phyloP scores from a whole-genome alignment of 2,329 filamentous ascomycete genomes.

The Xylariaceae sp. region DNA sequence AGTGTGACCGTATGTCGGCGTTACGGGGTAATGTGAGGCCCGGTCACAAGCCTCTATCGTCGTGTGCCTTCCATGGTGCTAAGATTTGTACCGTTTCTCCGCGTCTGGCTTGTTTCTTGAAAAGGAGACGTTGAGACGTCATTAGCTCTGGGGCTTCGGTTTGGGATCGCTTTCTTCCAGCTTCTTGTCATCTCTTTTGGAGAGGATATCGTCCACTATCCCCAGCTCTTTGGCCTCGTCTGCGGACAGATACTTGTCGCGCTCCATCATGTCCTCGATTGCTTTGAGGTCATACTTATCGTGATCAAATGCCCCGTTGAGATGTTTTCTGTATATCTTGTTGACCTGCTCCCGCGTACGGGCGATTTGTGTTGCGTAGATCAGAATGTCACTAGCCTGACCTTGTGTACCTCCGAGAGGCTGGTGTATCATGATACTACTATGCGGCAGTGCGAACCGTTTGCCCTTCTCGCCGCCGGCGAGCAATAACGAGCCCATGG shows the following conservation, averaged over 20 bases:
- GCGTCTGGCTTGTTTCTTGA: too few relatives aligned
- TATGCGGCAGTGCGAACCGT: conserved; percentile 86
- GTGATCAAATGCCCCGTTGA: conserved; percentile 71
- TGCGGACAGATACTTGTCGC: conserved; percentile 90
- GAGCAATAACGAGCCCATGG: conserved; percentile 87
- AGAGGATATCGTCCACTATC: conserved; percentile 85
- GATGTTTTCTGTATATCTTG: conserved; percentile 79
- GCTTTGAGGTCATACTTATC: conserved; percentile 77
- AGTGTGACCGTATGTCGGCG: too few relatives aligned
- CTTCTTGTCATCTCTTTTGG: conserved; percentile 50
- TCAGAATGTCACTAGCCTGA: conserved; percentile 78
- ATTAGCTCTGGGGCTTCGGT: background rate
- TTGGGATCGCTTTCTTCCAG: conserved; percentile 2
- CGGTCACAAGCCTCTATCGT: too few relatives aligned
- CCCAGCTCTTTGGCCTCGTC: conserved; percentile 85
- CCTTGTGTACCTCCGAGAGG: conserved; percentile 71
- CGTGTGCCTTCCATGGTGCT: too few relatives aligned
- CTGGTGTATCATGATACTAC: conserved; percentile 95
- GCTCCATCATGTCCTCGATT: conserved; percentile 93
- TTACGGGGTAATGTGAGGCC: too few relatives aligned
- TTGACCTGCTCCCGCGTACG: conserved; percentile 82
- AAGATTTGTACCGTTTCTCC: too few relatives aligned
- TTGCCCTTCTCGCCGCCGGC: conserved; percentile 82
- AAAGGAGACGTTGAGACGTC: background rate
- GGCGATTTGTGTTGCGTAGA: conserved; percentile 96